Evolutionary conservation across 2,329 filamentous ascomycete species (phyloP).

Genomic region (Talaromyces sp.): DNA sequence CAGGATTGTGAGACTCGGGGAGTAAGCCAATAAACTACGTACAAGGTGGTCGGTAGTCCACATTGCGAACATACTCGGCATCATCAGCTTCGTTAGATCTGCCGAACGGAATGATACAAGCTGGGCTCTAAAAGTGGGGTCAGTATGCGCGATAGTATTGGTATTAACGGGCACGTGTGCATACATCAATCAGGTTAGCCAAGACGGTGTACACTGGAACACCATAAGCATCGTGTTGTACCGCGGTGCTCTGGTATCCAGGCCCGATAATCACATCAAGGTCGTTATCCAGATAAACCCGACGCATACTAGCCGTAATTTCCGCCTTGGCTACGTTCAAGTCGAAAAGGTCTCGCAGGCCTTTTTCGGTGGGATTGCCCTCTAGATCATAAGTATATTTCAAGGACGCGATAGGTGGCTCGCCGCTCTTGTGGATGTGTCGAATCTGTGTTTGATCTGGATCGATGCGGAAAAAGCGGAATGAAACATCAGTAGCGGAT

Average conservation of each 20-base stretch:
- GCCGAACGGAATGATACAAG: conserved; percentile 26
- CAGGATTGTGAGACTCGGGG: background rate
- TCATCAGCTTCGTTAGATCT: conserved; percentile 18
- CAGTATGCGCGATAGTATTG: background rate
- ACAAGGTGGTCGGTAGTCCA: conserved; percentile 25
- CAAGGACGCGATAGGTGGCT: conserved; percentile 25
- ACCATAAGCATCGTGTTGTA: conserved; percentile 26
- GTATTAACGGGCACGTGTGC: background rate
- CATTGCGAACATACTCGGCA: conserved; percentile 22
- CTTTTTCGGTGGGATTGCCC: conserved; percentile 11
- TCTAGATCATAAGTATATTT: conserved; percentile 12
- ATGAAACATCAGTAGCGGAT: conserved; percentile 12
- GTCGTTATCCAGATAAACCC: conserved; percentile 19
- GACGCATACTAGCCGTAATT: conserved; percentile 16
- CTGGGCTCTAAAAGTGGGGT: conserved; percentile 19
- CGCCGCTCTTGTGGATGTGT: conserved; percentile 20
- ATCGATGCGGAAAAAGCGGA: conserved; percentile 26
- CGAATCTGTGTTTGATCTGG: conserved; percentile 21
- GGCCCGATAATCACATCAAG: conserved; percentile 27
- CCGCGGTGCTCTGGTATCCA: conserved; percentile 27
- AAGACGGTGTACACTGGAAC: conserved; percentile 24
- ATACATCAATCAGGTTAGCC: conserved; percentile 28
- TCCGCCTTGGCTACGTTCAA: conserved; percentile 18
- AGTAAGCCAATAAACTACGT: background rate
- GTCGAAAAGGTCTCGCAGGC: conserved; percentile 22